phyloP scores from a whole-genome alignment of 257 asterid species.

The Paulownia fortunei region DNA sequence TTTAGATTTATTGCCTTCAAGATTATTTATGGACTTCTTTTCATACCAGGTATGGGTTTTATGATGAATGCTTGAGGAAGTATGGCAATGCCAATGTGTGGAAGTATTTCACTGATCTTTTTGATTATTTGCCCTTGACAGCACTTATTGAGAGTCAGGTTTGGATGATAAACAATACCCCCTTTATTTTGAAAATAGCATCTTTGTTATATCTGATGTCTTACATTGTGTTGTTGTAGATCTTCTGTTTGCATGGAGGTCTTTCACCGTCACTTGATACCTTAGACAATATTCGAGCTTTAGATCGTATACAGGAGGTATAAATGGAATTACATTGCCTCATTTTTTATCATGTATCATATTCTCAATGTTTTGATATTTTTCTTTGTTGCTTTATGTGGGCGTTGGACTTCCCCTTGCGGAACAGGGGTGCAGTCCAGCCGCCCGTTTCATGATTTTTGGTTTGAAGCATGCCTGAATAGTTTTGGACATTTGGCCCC shows the following conservation, averaged over 20 bases:
- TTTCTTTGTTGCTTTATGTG: neutral
- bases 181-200: conserved; percentile 15
- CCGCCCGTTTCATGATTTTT: conserved; percentile 1
- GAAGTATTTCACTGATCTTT: conserved; percentile 98
- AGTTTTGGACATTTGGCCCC: neutral
- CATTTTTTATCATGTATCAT: neutral
- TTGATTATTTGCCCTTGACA: conserved; percentile 96
- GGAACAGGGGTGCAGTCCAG: neutral
- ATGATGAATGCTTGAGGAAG: conserved; percentile 99
- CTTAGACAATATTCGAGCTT: conserved; percentile 87
- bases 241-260: conserved; percentile 99
- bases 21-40: conserved; percentile 40
- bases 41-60: conserved; percentile 83
- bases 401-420: neutral
- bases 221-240: conserved; percentile 46
- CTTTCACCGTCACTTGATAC: conserved; percentile 99
- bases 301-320: conserved; percentile 99
- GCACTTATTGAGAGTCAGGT: conserved; percentile 99
- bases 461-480: neutral
- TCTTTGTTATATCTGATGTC: conserved; percentile 30
- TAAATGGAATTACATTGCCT: neutral
- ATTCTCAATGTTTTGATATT: neutral
- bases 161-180: conserved; percentile 32
- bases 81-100: conserved; percentile 98
- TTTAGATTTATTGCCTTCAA: conserved; percentile 15